Evolutionary conservation across 768 basidiomycete genomes (phyloP).

Genomic region (Hygrocybe punicea): DNA sequence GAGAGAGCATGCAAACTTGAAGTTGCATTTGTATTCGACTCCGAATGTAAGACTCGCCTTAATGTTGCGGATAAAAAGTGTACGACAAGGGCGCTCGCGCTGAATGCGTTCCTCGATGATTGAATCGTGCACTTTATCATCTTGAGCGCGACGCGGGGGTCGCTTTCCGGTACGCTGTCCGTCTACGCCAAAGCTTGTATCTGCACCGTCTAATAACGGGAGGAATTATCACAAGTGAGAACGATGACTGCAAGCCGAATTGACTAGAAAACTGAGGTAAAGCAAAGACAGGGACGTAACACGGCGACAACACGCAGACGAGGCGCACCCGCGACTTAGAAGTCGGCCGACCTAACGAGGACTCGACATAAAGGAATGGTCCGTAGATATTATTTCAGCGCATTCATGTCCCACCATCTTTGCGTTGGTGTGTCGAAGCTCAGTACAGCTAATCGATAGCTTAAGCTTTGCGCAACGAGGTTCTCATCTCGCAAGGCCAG

Average conservation of each 20-base stretch:
- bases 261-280: constrained; percentile 35
- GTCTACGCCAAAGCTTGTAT: constrained; percentile 54
- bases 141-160: constrained; percentile 66
- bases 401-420: constrained; percentile 23
- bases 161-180: constrained; percentile 46
- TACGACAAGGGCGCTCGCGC: constrained; percentile 91
- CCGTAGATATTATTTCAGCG: constrained; percentile 13
- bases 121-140: constrained; percentile 86
- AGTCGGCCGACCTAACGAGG: background rate
- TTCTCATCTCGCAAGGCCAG: constrained; percentile 13
- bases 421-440: constrained; percentile 28
- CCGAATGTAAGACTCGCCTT: constrained; percentile 64
- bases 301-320: constrained; percentile 40
- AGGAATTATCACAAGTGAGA: constrained; percentile 50
- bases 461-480: constrained; percentile 35
- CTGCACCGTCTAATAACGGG: constrained; percentile 61
- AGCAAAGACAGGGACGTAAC: constrained; percentile 45
- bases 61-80: constrained; percentile 95
- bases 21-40: background rate
- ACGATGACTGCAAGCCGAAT: constrained; percentile 25
- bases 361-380: constrained; percentile 17
- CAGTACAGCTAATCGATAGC: constrained; percentile 45
- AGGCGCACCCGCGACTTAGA: constrained; percentile 26
- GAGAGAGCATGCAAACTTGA: constrained; percentile 5
- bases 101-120: constrained; percentile 93